These are phyloP conservation scores for Aspergillus alliaceus DNA, from an alignment of 2,329 filamentous ascomycete genomes.

Conservation along the genomic window DNA sequence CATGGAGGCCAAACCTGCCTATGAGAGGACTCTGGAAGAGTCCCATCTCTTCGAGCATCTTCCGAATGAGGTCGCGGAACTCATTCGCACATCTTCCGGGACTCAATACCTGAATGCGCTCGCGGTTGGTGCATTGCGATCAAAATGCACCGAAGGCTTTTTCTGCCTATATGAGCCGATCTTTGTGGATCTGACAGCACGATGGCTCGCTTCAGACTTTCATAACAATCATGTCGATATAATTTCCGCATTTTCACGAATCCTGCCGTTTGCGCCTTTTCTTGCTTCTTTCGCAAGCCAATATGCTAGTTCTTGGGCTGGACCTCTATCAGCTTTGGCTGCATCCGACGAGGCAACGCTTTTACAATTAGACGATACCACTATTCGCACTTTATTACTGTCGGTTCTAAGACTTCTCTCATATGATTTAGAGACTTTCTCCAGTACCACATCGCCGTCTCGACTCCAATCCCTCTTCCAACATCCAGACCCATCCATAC, in stretches of 20 bases:
- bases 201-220: slow-evolving; percentile 61
- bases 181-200: slow-evolving; percentile 78
- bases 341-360: slow-evolving; percentile 30
- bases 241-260: slow-evolving; percentile 72
- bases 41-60: slow-evolving; percentile 56
- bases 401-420: slow-evolving; percentile 77
- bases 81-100: slow-evolving; percentile 64
- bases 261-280: slow-evolving; percentile 80
- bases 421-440: slow-evolving; percentile 70
- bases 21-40: slow-evolving; percentile 57
- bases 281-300: slow-evolving; percentile 71
- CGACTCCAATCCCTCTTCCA: slow-evolving; percentile 69
- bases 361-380: slow-evolving; percentile 36
- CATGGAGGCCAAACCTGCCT: slow-evolving; percentile 41
- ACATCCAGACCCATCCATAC: slow-evolving; percentile 58
- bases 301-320: slow-evolving; percentile 35
- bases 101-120: slow-evolving; percentile 70
- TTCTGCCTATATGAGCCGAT: slow-evolving; percentile 73
- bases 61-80: slow-evolving; percentile 67
- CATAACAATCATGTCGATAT: slow-evolving; percentile 41
- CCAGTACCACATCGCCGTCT: slow-evolving; percentile 62
- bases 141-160: slow-evolving; percentile 69
- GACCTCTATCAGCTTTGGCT: slow-evolving; percentile 33
- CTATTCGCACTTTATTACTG: slow-evolving; percentile 56
- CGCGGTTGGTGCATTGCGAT: slow-evolving; percentile 66